Base-by-base conservation (phyloP, 1,284 basidiomycete genomes). In the Ceraceosorus bombacis region DNA sequence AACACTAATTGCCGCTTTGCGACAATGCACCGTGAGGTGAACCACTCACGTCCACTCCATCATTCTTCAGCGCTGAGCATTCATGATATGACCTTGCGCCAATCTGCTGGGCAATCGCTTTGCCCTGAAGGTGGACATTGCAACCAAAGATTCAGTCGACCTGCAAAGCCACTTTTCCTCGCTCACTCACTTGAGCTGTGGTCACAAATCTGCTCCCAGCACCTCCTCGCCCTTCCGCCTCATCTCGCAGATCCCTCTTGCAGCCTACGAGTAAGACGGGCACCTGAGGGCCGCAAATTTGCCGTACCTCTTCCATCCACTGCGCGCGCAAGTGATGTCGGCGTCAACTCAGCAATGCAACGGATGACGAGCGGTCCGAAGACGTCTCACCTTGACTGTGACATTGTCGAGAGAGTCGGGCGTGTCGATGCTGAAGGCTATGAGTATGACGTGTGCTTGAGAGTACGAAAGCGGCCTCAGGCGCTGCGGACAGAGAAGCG, bases 341-440 rank as follows among this genome's bases (percentile, higher is more conserved):
- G 12, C 58, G 62, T 49, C 51, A 62, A 41, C 2, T 36, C 17
- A 48, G 39, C 46, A 43, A 66, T 60, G 51, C 43, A 39, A 6
- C 13, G 37, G 41, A 39, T 7, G 1, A 51, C 7, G 36, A 36
- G 38, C 8, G 2, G 10, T 46, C 43, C 4, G 2, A 10, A 15
- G 10, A 13, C 13, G 10, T 6, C 80, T 65, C 73, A 88, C 90
- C 84, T 97, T 96, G 65, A 88, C 86, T 15, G 86, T 84, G 15
- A 97, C 93, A 79, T 97, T 97, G 70, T 97, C 94, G 63, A 97
- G 81, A 54, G 90, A 94, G 80, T 97, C 94, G 38, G 91, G 92
- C 17, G 92, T 92, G 80, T 97, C 94, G 76, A 98, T 87, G 51
- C 90, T 85, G 76, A 94, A 98, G 27, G 92, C 93, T 74, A 98